These are phyloP conservation scores for Podila clonocystis DNA, from an alignment of 192 early-diverging fungal genomes.

Conservation along the genomic window DNA sequence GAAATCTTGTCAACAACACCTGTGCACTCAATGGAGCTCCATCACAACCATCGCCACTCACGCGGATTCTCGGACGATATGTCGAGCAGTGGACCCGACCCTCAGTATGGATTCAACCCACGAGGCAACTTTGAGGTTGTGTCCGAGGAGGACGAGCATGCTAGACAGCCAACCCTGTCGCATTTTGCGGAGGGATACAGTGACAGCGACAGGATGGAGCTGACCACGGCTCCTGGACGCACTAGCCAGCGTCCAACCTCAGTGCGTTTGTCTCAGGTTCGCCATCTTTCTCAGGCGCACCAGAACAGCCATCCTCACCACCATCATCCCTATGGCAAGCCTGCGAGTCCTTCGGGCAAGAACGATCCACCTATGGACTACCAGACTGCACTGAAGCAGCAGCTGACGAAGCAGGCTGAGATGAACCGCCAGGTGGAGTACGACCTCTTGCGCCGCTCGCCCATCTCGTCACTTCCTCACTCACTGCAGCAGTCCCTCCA, in stretches of 20 bases:
- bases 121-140: conserved; percentile 24
- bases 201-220: conserved; percentile 19
- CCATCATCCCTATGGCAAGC: conserved; percentile 51
- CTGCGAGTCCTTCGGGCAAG: conserved; percentile 32
- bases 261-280: conserved; percentile 43
- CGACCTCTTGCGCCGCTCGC: conserved; percentile 44
- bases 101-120: conserved; percentile 36
- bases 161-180: background rate
- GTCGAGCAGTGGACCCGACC: conserved; percentile 34
- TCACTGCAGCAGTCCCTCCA: conserved; percentile 46
- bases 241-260: conserved; percentile 38
- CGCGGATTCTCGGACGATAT: conserved; percentile 34
- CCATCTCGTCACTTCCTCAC: conserved; percentile 41
- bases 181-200: conserved; percentile 47
- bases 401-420: conserved; percentile 39
- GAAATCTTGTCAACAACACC: conserved; percentile 48
- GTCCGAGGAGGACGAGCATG: conserved; percentile 35
- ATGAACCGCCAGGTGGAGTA: conserved; percentile 51
- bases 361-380: conserved; percentile 42
- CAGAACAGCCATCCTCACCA: conserved; percentile 51
- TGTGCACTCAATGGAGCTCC: conserved; percentile 50
- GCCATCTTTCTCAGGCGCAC: conserved; percentile 41
- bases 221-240: conserved; percentile 3
- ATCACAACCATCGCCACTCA: conserved; percentile 16
- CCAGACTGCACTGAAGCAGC: conserved; percentile 47